A percentile compares a stretch with the other conserved stretches of the same genome.
These are phyloP conservation scores for Rhamnella rubrinervis DNA, from an alignment of 331 rosid genomes.

Conservation along the genomic window DNA sequence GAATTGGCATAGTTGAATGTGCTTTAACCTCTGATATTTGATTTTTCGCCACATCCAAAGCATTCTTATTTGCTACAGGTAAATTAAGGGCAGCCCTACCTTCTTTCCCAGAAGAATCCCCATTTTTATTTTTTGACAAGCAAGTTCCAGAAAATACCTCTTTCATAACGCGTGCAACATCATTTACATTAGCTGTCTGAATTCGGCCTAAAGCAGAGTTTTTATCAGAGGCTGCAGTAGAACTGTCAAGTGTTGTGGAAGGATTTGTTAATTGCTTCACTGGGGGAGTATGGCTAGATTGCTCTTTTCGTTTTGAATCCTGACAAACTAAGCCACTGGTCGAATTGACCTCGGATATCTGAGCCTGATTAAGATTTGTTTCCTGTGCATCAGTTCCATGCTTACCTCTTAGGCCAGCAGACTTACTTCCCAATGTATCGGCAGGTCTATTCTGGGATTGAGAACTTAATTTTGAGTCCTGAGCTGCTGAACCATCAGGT, in stretches of 20 bases:
- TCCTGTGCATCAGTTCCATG: conserved; percentile 49
- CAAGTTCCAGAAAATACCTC: conserved; percentile 93
- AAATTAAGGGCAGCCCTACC: conserved; percentile 35
- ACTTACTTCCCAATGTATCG: conserved; percentile 48
- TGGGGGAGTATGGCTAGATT: conserved; percentile 44
- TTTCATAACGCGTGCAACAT: conserved; percentile 99
- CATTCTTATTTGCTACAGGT: conserved; percentile 39
- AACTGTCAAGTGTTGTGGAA: conserved; percentile 45
- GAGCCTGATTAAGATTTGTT: conserved; percentile 44
- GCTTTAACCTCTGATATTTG: conserved; percentile 37
- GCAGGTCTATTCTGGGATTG: conserved; percentile 40
- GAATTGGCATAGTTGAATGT: conserved; percentile 18
- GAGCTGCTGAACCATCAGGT: conserved; percentile 42
- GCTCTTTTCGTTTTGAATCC: conserved; percentile 75
- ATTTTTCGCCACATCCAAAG: conserved; percentile 33
- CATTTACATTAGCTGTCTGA: conserved; percentile 72
- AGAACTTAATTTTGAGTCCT: conserved; percentile 53
- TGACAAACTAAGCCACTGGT: conserved; percentile 47
- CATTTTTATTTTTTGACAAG: conserved; percentile 55
- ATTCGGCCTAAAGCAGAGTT: conserved; percentile 59
- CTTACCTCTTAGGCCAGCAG: conserved; percentile 33
- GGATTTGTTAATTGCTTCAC: conserved; percentile 55
- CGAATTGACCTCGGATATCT: conserved; percentile 41
- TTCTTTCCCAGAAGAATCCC: conserved; percentile 54
- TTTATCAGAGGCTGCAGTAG: conserved; percentile 63